Evolutionary conservation across 352 stramenopile genomes (phyloP).

Genomic region (Pythium phragmitis): DNA sequence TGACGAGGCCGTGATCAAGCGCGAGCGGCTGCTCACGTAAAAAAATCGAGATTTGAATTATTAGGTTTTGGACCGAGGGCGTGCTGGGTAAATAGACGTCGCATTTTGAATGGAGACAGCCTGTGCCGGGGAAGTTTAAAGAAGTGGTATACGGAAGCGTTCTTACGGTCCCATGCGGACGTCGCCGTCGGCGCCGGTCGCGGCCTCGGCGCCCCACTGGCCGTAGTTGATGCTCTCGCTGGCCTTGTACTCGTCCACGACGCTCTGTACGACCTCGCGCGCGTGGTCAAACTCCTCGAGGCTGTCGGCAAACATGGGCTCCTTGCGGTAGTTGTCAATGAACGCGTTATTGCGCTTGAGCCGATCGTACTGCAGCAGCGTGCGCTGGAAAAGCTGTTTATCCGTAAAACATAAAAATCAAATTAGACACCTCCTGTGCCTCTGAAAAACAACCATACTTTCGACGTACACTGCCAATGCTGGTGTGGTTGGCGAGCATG

Average conservation of each 20-base stretch:
- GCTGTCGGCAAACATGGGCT: constrained; percentile 95
- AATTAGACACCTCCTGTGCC: not conserved
- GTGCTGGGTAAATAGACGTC: constrained; percentile 37
- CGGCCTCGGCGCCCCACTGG: constrained; percentile 45
- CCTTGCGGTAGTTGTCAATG: constrained; percentile 98
- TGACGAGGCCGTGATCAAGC: constrained; percentile 76
- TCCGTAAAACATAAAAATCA: not conserved
- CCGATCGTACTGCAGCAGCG: constrained; percentile 96
- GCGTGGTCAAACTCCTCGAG: constrained; percentile 86
- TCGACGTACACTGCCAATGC: constrained; percentile 83
- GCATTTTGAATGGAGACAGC: not conserved
- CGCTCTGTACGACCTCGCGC: constrained; percentile 80
- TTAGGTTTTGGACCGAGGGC: constrained; percentile 2
- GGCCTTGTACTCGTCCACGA: constrained; percentile 86
- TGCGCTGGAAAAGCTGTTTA: constrained; percentile 77
- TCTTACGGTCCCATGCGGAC: constrained; percentile 38
- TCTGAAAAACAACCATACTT: not conserved
- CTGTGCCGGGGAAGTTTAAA: not conserved
- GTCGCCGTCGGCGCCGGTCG: constrained; percentile 35
- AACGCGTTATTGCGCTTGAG: constrained; percentile 98
- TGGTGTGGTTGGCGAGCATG: constrained; percentile 99
- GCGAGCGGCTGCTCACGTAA: constrained; percentile 68
- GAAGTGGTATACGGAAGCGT: not conserved
- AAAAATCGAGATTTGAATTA: not conserved
- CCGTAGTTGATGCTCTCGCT: constrained; percentile 79